Evolutionary conservation across 345 rosid species (phyloP), one percentile per base, ranked within the genome.

Genomic region (Pistacia atlantica): DNA sequence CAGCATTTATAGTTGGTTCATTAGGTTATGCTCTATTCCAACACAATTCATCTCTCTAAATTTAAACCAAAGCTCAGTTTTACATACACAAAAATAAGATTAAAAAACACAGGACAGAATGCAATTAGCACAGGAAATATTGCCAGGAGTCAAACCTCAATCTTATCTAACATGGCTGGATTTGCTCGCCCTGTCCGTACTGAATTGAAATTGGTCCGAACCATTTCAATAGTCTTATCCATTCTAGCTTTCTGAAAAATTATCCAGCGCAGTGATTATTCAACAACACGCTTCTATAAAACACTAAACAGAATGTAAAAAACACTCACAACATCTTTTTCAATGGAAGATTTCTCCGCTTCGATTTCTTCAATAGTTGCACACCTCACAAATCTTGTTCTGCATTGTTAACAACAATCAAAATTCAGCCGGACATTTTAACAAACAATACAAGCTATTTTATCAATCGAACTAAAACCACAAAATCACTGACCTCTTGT

Each of bases 321-420:
- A 25, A 72, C 17, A 83, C 98, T 78, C 75, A 95, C 99, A 75
- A 82, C 96, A 86, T 92, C 93, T 22, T 78, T 86, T 87, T 95
- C 97, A 67, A 95, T 88, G 42, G 83, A 76, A 65, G 94, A 86
- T 73, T 92, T 95, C 86, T 87, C 95, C 0, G 92, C 97, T 80
- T 90, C 97, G 10, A 96, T 93, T 82, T 96, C 99, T 79, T 96
- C 99, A 11, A 88, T 85, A 65, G 99, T 92, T 8, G 98, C 98
- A 76, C 85, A 88, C 75, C 89, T 90, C 77, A 93, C 87, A 22
- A 82, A 65, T 78, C 88, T 86, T 74, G 72, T 78, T 76, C 98
- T 90, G 83, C 51, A 85, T 42, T 25, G 17, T 35, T 73, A 51
- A 72, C 72, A 65, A 60, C 35, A 18, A 22, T 0, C 33, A 64